These are phyloP conservation scores for Mortierella hygrophila DNA, from an alignment of 192 early-diverging fungal species.

Conservation along the genomic window DNA sequence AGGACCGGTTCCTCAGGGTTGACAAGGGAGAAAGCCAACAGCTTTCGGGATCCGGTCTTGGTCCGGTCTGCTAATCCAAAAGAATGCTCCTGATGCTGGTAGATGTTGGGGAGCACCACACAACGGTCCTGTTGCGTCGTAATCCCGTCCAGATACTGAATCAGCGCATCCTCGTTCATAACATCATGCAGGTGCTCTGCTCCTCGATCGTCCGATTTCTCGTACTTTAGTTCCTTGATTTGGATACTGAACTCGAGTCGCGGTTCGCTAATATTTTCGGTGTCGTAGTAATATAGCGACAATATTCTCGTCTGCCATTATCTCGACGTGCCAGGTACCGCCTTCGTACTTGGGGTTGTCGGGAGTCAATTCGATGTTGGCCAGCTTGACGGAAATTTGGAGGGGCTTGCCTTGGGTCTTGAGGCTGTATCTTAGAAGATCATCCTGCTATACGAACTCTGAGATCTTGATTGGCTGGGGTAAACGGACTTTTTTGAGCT, in stretches of 20 bases:
- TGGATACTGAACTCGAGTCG: conserved; percentile 50
- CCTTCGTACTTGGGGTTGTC: conserved; percentile 69
- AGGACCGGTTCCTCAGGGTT: conserved; percentile 67
- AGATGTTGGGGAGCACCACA: conserved; percentile 78
- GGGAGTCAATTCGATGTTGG: conserved; percentile 76
- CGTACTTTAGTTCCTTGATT: neutral
- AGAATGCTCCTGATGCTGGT: conserved; percentile 74
- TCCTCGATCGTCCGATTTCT: conserved; percentile 18
- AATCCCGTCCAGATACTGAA: conserved; percentile 62
- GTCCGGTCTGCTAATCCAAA: conserved; percentile 63
- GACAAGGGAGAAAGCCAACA: conserved; percentile 78
- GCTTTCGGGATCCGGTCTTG: conserved; percentile 74
- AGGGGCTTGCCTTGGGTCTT: conserved; percentile 48
- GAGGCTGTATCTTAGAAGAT: conserved; percentile 10
- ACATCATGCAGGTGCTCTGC: conserved; percentile 56
- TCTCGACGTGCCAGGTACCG: conserved; percentile 77
- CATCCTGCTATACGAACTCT: conserved; percentile 23
- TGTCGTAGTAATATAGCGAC: conserved; percentile 78
- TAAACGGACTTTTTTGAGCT: conserved; percentile 30
- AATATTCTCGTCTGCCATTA: conserved; percentile 77
- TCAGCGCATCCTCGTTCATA: conserved; percentile 22
- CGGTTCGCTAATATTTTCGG: conserved; percentile 75
- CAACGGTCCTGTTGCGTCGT: conserved; percentile 66
- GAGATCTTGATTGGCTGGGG: conserved; percentile 20
- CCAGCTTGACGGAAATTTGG: conserved; percentile 75